A percentile compares a stretch with the other conserved stretches of the same genome.
Evolutionary conservation across 768 basidiomycete genomes (phyloP).

Genomic region (Melanogaster broomeanus): DNA sequence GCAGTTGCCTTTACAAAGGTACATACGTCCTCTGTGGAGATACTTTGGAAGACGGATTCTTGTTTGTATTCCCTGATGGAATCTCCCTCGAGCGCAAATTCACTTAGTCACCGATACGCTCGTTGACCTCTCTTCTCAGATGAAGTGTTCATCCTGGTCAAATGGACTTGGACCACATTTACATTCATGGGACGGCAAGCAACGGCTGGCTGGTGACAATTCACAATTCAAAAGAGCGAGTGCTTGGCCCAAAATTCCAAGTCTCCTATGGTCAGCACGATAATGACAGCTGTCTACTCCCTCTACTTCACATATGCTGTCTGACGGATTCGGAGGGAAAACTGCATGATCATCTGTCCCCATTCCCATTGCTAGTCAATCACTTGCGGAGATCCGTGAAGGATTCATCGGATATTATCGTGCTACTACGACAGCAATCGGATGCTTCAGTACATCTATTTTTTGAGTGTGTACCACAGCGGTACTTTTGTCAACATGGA

Average conservation of each 20-base stretch:
- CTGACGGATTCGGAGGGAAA: slow-evolving; percentile 4
- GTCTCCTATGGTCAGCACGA: slow-evolving; percentile 10
- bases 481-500: slow-evolving; percentile 1
- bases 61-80: too few species aligned
- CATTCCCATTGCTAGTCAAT: too few species aligned
- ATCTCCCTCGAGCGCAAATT: slow-evolving; percentile 66
- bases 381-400: too few species aligned
- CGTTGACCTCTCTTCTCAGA: slow-evolving; percentile 16
- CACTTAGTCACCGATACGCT: slow-evolving; percentile 67
- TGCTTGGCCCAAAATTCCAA: slow-evolving; percentile 5
- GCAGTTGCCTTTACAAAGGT: slow-evolving; percentile 60
- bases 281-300: background rate
- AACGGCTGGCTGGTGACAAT: background rate
- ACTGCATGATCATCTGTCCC: too few species aligned
- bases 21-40: slow-evolving; percentile 64
- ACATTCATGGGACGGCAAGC: background rate
- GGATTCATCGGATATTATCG: background rate
- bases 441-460: background rate
- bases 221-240: slow-evolving; percentile 14
- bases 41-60: too few species aligned
- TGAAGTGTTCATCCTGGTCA: slow-evolving; percentile 7
- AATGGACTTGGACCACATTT: slow-evolving; percentile 18
- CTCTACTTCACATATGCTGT: slow-evolving; percentile 8
- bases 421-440: background rate
- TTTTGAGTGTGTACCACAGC: slow-evolving; percentile 4